Evolutionary conservation across 768 basidiomycete species (phyloP), one percentile per base, ranked within the genome.

Genomic region (Inosperma sp.): DNA sequence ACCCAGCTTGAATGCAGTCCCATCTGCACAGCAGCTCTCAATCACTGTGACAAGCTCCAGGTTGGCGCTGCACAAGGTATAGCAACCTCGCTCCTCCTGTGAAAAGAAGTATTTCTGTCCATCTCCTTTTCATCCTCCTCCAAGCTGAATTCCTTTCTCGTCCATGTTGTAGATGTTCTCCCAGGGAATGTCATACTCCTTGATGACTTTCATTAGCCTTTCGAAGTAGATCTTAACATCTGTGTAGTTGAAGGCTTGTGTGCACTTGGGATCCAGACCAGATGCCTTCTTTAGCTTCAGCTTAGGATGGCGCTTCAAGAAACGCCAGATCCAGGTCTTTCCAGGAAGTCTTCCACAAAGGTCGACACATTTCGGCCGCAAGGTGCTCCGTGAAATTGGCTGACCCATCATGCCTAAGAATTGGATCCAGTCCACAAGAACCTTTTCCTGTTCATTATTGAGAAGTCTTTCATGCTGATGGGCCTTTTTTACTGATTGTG

Each of bases 21-120:
- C 74, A 61, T 71, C 70, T 1, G 72, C 70, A 41, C 55, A 63
- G 4, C 70, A 52, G 58, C 65, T 64, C 51, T 76, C 71, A 43
- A 78, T 65, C 17, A 76, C 59, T 0, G 72, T 77, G 23, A 76
- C 65, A 2, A 75, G 65, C 52, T 76, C 66, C 0, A 70, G 66
- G 27, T 70, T 65, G 7, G 54, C 67, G 53, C 61, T 66, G 7
- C 56, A 47, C 7, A 62, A 48, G 16, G 56, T 48, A 46, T 68
- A 66, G 7, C 55, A 50, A 1, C 33, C 31, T 3, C 53, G 47
- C 16, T 61, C 47, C 6, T 58, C 52, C 1, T 60, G 56, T 16
- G 55, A 47, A 42, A 66, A 47, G 40, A 69, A 59, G 25, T 50
- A 53, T 30, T 56, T 55, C 16, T 36, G 54, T 37, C 29, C 31